These are phyloP conservation scores for Boehmeria nivea DNA, from an alignment of 306 rosid species.

Conservation along the genomic window DNA sequence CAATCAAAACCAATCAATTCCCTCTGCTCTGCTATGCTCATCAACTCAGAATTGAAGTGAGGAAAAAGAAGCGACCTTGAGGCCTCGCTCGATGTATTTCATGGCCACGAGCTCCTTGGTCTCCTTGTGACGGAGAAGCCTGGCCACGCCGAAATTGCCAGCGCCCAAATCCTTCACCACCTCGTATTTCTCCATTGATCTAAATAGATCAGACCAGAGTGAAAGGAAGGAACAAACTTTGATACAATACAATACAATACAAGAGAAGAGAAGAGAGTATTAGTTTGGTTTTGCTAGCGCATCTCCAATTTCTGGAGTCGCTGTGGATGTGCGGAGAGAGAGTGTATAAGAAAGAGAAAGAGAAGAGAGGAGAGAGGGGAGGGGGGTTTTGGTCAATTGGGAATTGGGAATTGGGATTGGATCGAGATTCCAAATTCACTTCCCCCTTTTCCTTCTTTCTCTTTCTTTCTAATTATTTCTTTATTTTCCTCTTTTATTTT, in stretches of 20 bases:
- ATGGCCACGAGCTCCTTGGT: conserved; percentile 70
- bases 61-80: conserved; percentile 25
- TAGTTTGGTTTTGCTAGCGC: not conserved
- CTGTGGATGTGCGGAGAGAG: no score
- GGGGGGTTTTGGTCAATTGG: no score
- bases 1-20: no score
- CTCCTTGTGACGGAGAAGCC: conserved; percentile 54
- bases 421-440: no score
- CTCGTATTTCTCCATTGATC: conserved; percentile 61
- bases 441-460: no score
- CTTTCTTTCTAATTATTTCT: no score
- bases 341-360: not conserved
- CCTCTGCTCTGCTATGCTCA: not conserved
- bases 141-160: conserved; percentile 65
- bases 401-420: not conserved
- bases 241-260: not conserved
- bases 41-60: not conserved
- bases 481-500: no score
- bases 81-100: conserved; percentile 70
- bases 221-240: no score
- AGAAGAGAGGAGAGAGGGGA: not conserved
- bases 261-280: not conserved
- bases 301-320: no score
- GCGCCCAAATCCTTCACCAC: conserved; percentile 52
- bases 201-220: not conserved